phyloP scores from a whole-genome alignment of 2,329 filamentous ascomycete species.

The Parastagonospora nodorum region DNA sequence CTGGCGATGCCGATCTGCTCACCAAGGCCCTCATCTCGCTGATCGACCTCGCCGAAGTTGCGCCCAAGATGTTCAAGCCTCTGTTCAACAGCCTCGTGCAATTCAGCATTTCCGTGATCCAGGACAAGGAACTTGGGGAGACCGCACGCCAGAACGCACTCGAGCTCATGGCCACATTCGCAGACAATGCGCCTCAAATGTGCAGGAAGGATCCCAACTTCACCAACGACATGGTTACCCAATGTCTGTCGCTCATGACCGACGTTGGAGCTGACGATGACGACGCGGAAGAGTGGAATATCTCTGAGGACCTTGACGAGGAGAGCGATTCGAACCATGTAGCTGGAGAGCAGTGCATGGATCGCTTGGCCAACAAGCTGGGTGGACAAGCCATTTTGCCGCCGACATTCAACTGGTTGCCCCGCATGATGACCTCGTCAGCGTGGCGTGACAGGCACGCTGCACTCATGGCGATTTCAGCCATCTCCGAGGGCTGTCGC shows the following conservation, averaged over 20 bases:
- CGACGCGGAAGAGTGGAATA: constrained; percentile 91
- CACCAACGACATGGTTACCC: constrained; percentile 95
- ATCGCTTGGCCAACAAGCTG: constrained; percentile 94
- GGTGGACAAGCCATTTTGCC: constrained; percentile 91
- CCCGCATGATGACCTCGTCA: constrained; percentile 94
- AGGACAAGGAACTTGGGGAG: constrained; percentile 92
- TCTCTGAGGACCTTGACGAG: constrained; percentile 92
- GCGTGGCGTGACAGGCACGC: constrained; percentile 95
- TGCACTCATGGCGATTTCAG: constrained; percentile 97
- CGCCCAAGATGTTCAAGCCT: constrained; percentile 95
- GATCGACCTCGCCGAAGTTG: constrained; percentile 92
- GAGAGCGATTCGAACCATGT: constrained; percentile 98
- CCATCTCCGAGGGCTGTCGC: constrained; percentile 95
- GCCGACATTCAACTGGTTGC: constrained; percentile 95
- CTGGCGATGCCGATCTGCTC: constrained; percentile 86
- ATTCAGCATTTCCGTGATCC: constrained; percentile 91
- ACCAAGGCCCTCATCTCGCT: constrained; percentile 87
- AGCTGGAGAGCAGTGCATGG: constrained; percentile 97
- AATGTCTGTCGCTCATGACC: constrained; percentile 97
- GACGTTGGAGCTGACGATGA: constrained; percentile 95
- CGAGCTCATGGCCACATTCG: constrained; percentile 97
- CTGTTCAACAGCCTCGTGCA: constrained; percentile 92
- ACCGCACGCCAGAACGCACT: constrained; percentile 91
- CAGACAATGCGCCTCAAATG: constrained; percentile 91
- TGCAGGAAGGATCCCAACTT: constrained; percentile 94